phyloP scores from a whole-genome alignment of 352 stramenopile genomes.

The Phytophthora sojae region DNA sequence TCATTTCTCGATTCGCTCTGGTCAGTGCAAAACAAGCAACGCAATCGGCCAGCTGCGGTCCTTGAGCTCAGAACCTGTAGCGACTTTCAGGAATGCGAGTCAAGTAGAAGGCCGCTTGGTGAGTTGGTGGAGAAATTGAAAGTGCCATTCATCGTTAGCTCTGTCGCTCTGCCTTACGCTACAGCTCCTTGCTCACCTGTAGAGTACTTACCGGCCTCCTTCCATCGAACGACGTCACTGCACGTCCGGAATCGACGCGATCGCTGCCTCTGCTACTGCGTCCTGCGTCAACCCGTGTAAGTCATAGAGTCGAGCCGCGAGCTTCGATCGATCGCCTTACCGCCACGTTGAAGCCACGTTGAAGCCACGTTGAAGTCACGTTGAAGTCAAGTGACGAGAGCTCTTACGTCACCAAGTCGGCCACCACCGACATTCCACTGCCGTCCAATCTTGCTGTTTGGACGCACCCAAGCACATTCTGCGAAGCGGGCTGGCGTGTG shows the following conservation, averaged over 20 bases:
- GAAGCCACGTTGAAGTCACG: no score
- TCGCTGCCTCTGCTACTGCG: background rate
- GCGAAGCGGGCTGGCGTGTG: background rate
- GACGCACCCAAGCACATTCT: background rate
- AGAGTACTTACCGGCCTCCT: background rate
- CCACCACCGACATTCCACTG: background rate
- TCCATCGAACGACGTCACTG: background rate
- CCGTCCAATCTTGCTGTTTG: background rate
- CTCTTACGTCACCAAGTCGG: background rate
- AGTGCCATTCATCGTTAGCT: background rate
- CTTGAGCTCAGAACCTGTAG: no score
- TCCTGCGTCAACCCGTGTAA: background rate
- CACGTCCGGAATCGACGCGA: background rate
- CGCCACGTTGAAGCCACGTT: no score
- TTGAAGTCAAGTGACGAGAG: background rate
- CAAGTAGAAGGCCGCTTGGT: background rate
- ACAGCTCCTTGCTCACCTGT: background rate
- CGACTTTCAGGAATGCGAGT: conserved; percentile 1
- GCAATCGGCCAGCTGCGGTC: no score
- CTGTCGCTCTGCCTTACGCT: background rate
- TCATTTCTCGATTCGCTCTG: background rate
- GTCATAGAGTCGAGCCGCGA: background rate
- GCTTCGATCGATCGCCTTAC: background rate
- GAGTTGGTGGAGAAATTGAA: background rate
- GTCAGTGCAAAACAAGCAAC: background rate